Evolutionary conservation across 805 yeast genomes (phyloP), one percentile per base, ranked within the genome.

Genomic region (Yamadazyma takamatsuzukensis): DNA sequence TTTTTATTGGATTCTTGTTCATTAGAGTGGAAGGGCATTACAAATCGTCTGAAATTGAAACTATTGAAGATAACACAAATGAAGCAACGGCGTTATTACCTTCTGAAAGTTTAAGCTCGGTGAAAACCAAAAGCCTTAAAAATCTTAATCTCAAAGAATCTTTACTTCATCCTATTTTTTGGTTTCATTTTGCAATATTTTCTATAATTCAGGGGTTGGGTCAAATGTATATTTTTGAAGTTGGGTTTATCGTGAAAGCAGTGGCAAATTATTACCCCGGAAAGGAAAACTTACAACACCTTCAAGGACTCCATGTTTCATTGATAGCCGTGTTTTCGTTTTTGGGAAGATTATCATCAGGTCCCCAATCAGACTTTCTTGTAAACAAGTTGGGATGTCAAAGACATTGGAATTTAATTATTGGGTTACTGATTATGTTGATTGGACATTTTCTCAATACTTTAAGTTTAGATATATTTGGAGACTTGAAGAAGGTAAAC

Each of bases 161-260:
- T 12, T 36, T 59, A 10, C n/a, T 27, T 3, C 56, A 53, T 36
- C 60, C 64, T 1, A 36, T 52, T 5, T 59, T 59, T 32, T 56
- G 61, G 60, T 46, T 40, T 27, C 65, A 59, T 39, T 59, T 53
- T 30, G 29, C 42, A n/a, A 39, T 57, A 6, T 48, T 59, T 38
- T 47, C 62, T 2, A 39, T 57, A 12, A 41, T 55, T n/a, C 65
- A 59, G 41, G 65, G 65, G 5, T 44, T 59, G 34, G 64, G 65
- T 9, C 65, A 59, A 41, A 57, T 59, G 64, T 59, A 59, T 39
- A 59, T 59, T 9, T 59, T 51, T 34, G 53, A 58, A 15, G 54
- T 59, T 31, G 65, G 65, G 3, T 59, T 44, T 29, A 44, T 59
- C 10, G 33, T 56, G 15, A 55, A 57, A 38, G 64, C 64, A 7